Evolutionary conservation across 2,329 filamentous ascomycete species (phyloP).

Genomic region (Phaeosphaeria sp.): DNA sequence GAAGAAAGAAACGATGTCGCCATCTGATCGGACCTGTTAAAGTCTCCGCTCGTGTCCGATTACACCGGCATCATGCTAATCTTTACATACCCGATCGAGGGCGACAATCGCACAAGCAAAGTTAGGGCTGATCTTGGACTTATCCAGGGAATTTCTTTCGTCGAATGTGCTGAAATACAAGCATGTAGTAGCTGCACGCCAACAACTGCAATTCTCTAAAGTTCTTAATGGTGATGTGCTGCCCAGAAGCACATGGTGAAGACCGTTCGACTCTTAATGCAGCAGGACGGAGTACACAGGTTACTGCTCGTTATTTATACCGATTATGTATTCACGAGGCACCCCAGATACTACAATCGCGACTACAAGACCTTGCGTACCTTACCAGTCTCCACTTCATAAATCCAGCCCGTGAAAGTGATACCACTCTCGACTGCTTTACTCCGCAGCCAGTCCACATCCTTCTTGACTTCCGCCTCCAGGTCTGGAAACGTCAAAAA

Average conservation of each 20-base stretch:
- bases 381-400: conserved; percentile 77
- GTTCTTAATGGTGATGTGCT: not conserved
- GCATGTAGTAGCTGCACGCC: no score
- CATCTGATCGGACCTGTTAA: no score
- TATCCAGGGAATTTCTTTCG: no score
- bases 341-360: conserved; percentile 16
- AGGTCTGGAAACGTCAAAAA: conserved; percentile 68
- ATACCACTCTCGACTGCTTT: conserved; percentile 67
- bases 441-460: conserved; percentile 68
- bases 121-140: no score
- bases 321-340: not conserved
- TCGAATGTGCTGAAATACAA: no score
- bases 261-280: not conserved
- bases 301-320: not conserved
- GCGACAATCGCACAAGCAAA: no score
- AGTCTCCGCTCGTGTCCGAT: no score
- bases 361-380: conserved; percentile 54
- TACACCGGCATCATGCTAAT: no score
- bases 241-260: not conserved
- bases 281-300: not conserved
- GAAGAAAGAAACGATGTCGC: no score
- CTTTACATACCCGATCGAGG: no score
- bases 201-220: no score
- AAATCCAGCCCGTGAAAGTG: conserved; percentile 74
- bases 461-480: conserved; percentile 68